Evolutionary conservation across 2,329 filamentous ascomycete genomes (phyloP), one percentile per base, ranked within the genome.

Genomic region (Dactylellina leptospora): DNA sequence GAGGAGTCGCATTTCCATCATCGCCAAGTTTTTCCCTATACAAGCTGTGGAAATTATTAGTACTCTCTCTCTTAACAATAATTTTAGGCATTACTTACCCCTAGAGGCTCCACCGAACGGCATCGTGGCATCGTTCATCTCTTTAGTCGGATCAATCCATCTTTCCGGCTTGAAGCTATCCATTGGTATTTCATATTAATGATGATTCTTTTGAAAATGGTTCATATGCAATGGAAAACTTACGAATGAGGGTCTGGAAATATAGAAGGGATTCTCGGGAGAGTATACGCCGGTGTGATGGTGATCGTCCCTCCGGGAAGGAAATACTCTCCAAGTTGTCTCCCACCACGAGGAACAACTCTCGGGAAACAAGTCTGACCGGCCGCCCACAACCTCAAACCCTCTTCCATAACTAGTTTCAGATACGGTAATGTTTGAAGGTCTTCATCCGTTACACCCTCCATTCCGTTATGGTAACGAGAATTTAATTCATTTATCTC

Each of bases 101-200:
- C 61, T 56, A 18, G 61, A 50, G 1, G 53, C 22, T 3, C 61
- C 61, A 16, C 61, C 61, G 20, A 48, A 66, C 1, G 51, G 16
- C n/a, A 58, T 16, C 8, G 51, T 51, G 1, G 51, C 27, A 9
- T 42, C n/a, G 10, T 66, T 44, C 51, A 66, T 66, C 2, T 66
- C 61, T 25, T 66, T 42, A 2, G 61, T 70, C 2, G 64, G 10
- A 44, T 70, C 51, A 13, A 38, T 16, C 64, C 64, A 70, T 28
- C 64, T 62, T 18, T 70, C 48, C 1, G 64, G 64, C 23, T 58
- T 50, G 20, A 56, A 58, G 11, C 44, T 64, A 23, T 45, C n/a
- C n/a, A n/a, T 25, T 30, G 8, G 13, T 9, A 51, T 10, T 33
- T n/a, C 4, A 10, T 8, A 10, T 18, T 51, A 27, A 18, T 16